Evolutionary conservation across 495 filamentous ascomycete genomes (phyloP).

Genomic region (Xylaria curta): DNA sequence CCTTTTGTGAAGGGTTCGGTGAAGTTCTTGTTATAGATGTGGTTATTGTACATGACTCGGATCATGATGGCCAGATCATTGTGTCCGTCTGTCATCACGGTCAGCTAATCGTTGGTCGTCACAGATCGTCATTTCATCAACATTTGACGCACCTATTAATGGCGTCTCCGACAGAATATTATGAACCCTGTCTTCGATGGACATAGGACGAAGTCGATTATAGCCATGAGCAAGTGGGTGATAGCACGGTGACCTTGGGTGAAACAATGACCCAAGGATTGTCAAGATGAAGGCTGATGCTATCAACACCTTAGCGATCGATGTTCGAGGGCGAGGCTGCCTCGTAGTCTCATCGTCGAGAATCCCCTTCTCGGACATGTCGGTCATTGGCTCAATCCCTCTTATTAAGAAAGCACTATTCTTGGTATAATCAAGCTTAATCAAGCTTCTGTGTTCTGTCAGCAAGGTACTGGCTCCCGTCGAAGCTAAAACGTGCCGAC

Average conservation of each 20-base stretch:
- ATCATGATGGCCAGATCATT: constrained; percentile 84
- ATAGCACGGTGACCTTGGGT: constrained; percentile 32
- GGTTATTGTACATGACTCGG: constrained; percentile 70
- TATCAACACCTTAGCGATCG: constrained; percentile 28
- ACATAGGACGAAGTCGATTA: constrained; percentile 38
- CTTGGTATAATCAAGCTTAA: neutral
- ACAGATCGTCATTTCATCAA: neutral
- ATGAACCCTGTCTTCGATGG: constrained; percentile 69
- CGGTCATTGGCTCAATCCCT: neutral
- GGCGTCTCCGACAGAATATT: constrained; percentile 75
- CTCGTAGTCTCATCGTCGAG: constrained; percentile 1
- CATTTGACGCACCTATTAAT: constrained; percentile 68
- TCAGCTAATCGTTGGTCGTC: constrained; percentile 5
- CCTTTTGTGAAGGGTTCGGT: constrained; percentile 71
- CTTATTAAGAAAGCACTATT: neutral
- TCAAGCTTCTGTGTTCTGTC: neutral
- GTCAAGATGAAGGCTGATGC: constrained; percentile 26
- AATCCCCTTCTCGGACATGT: constrained; percentile 24
- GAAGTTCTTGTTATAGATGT: constrained; percentile 79
- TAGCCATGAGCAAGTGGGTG: constrained; percentile 30
- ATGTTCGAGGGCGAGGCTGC: constrained; percentile 26
- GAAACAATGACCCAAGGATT: constrained; percentile 32
- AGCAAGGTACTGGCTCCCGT: neutral
- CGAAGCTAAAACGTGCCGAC: neutral
- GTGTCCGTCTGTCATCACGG: constrained; percentile 74